Evolutionary conservation across 2,329 filamentous ascomycete genomes (phyloP), one percentile per base, ranked within the genome.

Genomic region (Byssochlamys sp.): DNA sequence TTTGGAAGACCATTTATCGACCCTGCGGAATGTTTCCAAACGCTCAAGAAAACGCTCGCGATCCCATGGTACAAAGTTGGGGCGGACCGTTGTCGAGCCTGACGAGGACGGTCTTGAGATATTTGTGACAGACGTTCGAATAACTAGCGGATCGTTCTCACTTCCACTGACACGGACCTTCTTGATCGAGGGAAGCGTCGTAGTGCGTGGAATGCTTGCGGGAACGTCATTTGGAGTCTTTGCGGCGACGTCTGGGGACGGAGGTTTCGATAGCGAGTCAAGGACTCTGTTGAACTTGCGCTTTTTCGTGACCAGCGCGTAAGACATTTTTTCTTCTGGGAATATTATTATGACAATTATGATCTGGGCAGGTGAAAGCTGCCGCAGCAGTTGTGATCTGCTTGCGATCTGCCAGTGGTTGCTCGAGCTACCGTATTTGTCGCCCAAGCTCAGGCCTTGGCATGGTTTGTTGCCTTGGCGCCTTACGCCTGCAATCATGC

Each of bases 1-100:
- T 71, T 97, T 97, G 0, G 90, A 88, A n/a, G 89, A 88, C 92
- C 92, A 99, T 69, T 88, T 84, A 56, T 90, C 94, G 53, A 97
- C 85, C 63, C 92, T 90, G 68, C 92, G 88, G 69, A 95, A 99
- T 0, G 90, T 95, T 59, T 87, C 87, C 28, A 99, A 79, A 26
- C 94, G 80, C 65, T 82, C 84, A 10, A 97, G 79, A 60, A 97
- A 91, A 63, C 90, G 85, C 45, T 85, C 84, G 55, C 94, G 88
- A 70, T 94, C 91, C 76, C 86, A 89, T 0, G 94, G 92, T 56
- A 89, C 88, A 75, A 94, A 97, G 66, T 87, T 90, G 1, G 89
- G 84, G 24, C 71, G 72, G 39, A 71, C 65, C 7, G 39, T 19
- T 4, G 70, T 63, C 12, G 71, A 70, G 25, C 67, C 68, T 27